Conservation (phyloP, 2,329 filamentous ascomycete genomes). For the Cladophialophora exuberans region DNA sequence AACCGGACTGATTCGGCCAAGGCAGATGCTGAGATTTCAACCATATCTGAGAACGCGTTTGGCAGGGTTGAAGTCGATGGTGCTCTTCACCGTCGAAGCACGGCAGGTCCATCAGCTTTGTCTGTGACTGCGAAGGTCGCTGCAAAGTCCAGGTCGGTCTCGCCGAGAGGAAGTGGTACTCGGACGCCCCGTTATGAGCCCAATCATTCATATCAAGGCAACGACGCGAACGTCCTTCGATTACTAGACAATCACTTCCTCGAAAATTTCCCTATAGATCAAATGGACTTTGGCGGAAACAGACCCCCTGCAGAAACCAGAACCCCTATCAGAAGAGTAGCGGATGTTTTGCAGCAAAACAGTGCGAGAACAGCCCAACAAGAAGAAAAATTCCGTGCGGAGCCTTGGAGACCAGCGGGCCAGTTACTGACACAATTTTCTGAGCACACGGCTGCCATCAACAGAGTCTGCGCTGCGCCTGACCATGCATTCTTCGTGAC, state of each 20-base stretch:
- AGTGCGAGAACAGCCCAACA: constrained; percentile 20
- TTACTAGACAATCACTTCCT: constrained; percentile 83
- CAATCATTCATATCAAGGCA: constrained; percentile 84
- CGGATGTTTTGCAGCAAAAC: constrained; percentile 48
- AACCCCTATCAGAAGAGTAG: constrained; percentile 57
- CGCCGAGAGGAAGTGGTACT: constrained; percentile 23
- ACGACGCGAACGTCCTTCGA: constrained; percentile 64
- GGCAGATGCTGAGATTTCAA: constrained; percentile 66
- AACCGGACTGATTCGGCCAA: constrained; percentile 62
- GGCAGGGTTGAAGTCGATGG: constrained; percentile 68
- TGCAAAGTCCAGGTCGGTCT: constrained; percentile 34
- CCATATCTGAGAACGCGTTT: constrained; percentile 65
- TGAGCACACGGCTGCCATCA: constrained; percentile 83
- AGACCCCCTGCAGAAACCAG: constrained; percentile 68
- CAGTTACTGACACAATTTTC: constrained; percentile 84
- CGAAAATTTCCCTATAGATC: constrained; percentile 63
- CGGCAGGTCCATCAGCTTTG: constrained; percentile 42
- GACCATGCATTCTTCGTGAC: constrained; percentile 96
- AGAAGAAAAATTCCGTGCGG: constrained; percentile 35
- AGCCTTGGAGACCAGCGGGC: constrained; percentile 81
- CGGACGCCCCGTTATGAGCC: constrained; percentile 56
- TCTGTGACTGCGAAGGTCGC: constrained; percentile 40
- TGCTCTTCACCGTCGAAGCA: constrained; percentile 45
- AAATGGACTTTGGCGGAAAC: constrained; percentile 73
- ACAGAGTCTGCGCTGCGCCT: constrained; percentile 77